Conservation (phyloP, 2,329 filamentous ascomycete species). For the Fusarium napiforme region DNA sequence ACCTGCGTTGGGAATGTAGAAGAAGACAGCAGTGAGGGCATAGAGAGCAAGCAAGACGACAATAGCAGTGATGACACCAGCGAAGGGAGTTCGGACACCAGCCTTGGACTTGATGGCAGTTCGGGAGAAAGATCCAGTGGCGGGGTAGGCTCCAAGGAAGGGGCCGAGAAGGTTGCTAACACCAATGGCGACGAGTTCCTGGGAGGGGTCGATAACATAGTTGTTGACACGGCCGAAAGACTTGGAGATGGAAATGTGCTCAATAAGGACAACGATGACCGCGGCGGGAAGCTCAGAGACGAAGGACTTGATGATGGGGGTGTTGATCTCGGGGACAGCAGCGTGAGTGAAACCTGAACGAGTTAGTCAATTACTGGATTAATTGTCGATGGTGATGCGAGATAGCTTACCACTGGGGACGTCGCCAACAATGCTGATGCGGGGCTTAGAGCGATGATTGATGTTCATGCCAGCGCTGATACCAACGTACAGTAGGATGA, state of each 20-base stretch:
- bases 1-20: constrained; percentile 82
- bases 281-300: constrained; percentile 74
- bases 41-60: constrained; percentile 88
- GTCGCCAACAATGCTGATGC: constrained; percentile 71
- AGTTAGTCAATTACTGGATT: background rate
- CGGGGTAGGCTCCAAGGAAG: constrained; percentile 85
- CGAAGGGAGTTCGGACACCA: constrained; percentile 86
- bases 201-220: constrained; percentile 82
- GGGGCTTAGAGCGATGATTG: constrained; percentile 63
- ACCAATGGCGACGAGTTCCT: constrained; percentile 82
- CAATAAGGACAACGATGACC: constrained; percentile 81
- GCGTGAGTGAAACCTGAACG: constrained; percentile 74
- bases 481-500: constrained; percentile 82
- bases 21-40: constrained; percentile 84
- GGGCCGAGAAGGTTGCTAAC: constrained; percentile 79
- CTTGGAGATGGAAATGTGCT: constrained; percentile 86
- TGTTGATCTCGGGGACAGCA: constrained; percentile 71
- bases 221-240: constrained; percentile 85
- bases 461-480: constrained; percentile 79
- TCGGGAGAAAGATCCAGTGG: constrained; percentile 89
- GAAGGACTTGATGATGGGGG: constrained; percentile 70
- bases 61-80: constrained; percentile 83
- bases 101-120: constrained; percentile 96
- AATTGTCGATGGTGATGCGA: background rate
- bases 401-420: constrained; percentile 72